Evolutionary conservation across 257 asterid genomes (phyloP), one percentile per base, ranked within the genome.

Genomic region (Solanum neorickii): DNA sequence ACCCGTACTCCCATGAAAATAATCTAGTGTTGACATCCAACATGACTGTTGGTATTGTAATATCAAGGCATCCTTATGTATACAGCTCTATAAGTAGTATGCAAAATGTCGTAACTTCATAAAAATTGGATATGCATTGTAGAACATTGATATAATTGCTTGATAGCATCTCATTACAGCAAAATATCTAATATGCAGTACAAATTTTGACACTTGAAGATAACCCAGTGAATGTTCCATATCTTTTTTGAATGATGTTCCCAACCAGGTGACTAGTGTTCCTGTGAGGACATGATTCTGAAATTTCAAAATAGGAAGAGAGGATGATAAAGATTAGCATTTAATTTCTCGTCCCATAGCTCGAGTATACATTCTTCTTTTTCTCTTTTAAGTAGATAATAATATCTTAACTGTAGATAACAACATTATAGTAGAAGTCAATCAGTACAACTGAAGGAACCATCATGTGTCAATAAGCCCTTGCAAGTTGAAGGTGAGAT

Each of bases 11-110:
- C 85, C 85, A 47, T 73, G 82, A 80, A 47, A 80, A 80, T 27
- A 12, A 80, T 47, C 68, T 29, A 80, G 88, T 76, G 85, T 56
- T 29, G 75, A 76, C 70, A 82, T 68, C 87, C 86, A 47, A 84
- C 89, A 76, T 88, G 90, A 89, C 87, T 88, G 91, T 93, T 88
- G 90, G 87, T 68, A 73, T 49, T 83, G 90, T 82, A 82, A 80
- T 92, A 88, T 65, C 70, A n/a, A 56, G 60, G 88, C 62, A 52
- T 82, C 88, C 89, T 87, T 86, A 86, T 88, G 88, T 52, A 75
- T 85, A 59, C 87, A 37, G 84, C 27, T 86, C 83, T 75, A 52
- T 73, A 84, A 78, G 41, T 31, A 68, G 62, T 37, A 31, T 59
- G 44, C 37, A 35, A 73, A 49, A 56, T 16, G 74, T 76, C 49